Evolutionary conservation across 352 stramenopile genomes (phyloP).

Genomic region (Phytophthora pseudosyringae): DNA sequence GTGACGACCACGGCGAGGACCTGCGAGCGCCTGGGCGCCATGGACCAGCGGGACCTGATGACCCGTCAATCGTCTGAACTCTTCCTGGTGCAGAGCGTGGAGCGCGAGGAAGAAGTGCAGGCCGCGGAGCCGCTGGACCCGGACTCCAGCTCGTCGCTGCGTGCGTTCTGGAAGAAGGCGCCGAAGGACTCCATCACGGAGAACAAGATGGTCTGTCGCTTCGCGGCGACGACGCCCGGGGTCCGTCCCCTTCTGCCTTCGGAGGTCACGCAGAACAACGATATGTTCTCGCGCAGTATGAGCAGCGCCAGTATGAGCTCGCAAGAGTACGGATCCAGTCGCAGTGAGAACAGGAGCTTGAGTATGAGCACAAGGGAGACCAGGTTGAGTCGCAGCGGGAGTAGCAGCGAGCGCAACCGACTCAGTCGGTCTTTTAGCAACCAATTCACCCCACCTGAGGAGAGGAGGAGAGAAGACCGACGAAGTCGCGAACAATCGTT

Average conservation of each 20-base stretch:
- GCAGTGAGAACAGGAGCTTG: constrained; percentile 22
- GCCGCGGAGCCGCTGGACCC: constrained; percentile 49
- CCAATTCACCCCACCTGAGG: constrained; percentile 26
- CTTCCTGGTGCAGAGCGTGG: constrained; percentile 67
- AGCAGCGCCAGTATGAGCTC: constrained; percentile 31
- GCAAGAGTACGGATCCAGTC: constrained; percentile 25
- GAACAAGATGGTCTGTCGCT: constrained; percentile 75
- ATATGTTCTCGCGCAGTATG: constrained; percentile 21
- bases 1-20: constrained; percentile 48
- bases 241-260: not conserved
- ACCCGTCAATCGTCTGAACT: constrained; percentile 48
- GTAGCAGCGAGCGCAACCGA: constrained; percentile 12
- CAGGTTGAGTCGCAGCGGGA: constrained; percentile 23
- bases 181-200: constrained; percentile 57
- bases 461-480: constrained; percentile 12
- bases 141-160: constrained; percentile 40
- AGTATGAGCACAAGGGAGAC: constrained; percentile 31
- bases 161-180: constrained; percentile 67
- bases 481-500: constrained; percentile 29
- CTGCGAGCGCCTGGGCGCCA: constrained; percentile 39
- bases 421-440: constrained; percentile 23
- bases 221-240: constrained; percentile 21
- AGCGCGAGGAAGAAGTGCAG: constrained; percentile 52
- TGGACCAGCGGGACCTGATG: constrained; percentile 43
- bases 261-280: constrained; percentile 17